Conservation (phyloP, 2,329 filamentous ascomycete species). For the Ophiostoma himal-ulmi region DNA sequence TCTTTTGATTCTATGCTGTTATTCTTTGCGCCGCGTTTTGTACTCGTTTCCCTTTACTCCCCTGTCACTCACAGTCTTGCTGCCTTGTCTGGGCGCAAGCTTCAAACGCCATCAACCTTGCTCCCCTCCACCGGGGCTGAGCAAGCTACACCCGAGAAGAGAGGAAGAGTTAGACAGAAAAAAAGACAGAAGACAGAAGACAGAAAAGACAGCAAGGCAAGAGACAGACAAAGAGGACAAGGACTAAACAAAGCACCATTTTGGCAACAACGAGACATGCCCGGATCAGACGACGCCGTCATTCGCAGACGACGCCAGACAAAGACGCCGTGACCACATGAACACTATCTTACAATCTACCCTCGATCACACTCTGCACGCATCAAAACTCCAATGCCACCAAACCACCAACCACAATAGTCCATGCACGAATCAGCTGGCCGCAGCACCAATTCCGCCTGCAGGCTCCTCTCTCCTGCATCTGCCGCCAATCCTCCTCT, state of each 20-base stretch:
- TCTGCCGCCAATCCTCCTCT: conserved; percentile 15
- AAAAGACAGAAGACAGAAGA: not conserved
- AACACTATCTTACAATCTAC: not conserved
- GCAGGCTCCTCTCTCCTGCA: conserved; percentile 20
- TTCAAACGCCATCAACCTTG: not conserved
- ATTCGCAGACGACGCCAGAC: not conserved
- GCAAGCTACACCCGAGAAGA: not conserved
- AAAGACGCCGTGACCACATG: not conserved
- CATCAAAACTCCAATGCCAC: not conserved
- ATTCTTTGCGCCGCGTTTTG: conserved; percentile 31
- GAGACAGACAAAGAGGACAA: no score
- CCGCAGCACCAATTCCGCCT: conserved; percentile 18
- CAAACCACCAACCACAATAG: not conserved
- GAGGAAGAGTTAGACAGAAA: not conserved
- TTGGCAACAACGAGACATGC: not conserved
- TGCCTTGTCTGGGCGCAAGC: conserved; percentile 15
- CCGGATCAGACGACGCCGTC: not conserved
- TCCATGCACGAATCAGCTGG: conserved; percentile 21
- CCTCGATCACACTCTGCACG: not conserved
- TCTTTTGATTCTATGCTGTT: not conserved
- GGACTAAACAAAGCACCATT: not conserved
- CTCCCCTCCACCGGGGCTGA: conserved; percentile 1
- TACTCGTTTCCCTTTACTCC: not conserved
- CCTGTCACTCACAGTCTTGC: not conserved
- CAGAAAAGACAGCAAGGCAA: no score